phyloP scores from a whole-genome alignment of 2,329 filamentous ascomycete genomes.

The Fusarium sp. region DNA sequence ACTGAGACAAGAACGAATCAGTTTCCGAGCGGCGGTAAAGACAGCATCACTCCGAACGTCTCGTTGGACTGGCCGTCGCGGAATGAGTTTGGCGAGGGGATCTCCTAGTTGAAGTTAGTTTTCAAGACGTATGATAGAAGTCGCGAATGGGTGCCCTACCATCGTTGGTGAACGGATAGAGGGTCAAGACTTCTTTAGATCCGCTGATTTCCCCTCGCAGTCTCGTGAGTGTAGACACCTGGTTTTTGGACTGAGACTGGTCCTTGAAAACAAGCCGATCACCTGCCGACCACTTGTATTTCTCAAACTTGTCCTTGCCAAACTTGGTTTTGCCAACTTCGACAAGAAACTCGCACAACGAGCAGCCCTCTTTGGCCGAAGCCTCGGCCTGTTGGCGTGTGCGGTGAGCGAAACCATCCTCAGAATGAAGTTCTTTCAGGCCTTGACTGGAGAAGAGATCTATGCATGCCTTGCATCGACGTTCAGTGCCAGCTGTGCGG shows the following conservation, averaged over 20 bases:
- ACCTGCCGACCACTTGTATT: neutral
- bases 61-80: neutral
- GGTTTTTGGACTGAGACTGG: neutral
- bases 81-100: neutral
- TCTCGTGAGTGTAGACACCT: neutral
- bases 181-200: neutral
- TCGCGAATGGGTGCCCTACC: neutral
- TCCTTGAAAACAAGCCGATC: neutral
- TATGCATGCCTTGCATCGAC: neutral
- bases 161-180: neutral
- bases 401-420: neutral
- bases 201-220: neutral
- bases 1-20: neutral
- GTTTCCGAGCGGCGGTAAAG: neutral
- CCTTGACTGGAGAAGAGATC: neutral
- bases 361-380: neutral
- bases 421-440: neutral
- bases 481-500: neutral
- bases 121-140: fast-evolving
- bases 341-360: neutral
- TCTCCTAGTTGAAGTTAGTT: neutral
- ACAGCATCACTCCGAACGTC: neutral
- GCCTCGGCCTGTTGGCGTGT: neutral
- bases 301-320: neutral
- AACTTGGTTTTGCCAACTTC: neutral